Conservation (phyloP, 169 alveolate genomes). For the Plasmodium relictum region DNA sequence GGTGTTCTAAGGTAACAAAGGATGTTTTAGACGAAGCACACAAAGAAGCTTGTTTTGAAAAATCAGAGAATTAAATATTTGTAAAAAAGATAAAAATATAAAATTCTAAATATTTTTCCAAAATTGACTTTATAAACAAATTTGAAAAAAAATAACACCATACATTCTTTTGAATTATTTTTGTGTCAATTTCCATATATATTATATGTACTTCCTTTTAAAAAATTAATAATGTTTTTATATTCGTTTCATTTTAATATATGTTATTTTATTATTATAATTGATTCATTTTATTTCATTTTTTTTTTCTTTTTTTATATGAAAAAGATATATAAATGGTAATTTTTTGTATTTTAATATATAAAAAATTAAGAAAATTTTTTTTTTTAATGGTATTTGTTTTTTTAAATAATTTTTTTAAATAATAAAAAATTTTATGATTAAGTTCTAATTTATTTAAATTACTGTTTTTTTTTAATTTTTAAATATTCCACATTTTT, state of each 20-base stretch:
- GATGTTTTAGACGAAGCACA: constrained; percentile 74
- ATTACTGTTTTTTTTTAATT: too few species aligned
- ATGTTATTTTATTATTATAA: neutral
- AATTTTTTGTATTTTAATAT: constrained; percentile 40
- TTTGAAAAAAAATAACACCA: neutral
- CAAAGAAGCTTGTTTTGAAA: constrained; percentile 69
- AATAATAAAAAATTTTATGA: too few species aligned
- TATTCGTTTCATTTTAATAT: constrained; percentile 23
- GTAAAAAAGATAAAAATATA: neutral
- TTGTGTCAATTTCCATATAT: neutral
- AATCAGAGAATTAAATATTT: constrained; percentile 10
- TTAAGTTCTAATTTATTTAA: too few species aligned
- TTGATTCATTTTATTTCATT: neutral
- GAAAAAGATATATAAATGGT: constrained; percentile 11
- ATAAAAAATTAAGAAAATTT: neutral
- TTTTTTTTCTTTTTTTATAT: neutral
- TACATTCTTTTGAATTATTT: neutral
- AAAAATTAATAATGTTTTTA: constrained; percentile 14
- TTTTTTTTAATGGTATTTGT: constrained; percentile 50
- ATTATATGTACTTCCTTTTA: neutral
- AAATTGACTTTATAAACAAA: neutral
- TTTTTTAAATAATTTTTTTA: constrained; percentile 23
- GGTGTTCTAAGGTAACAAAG: constrained; percentile 68
- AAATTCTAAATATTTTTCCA: neutral
- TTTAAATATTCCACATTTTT: too few species aligned